Conservation (phyloP, 441 rosid genomes). For the Sinapis alba region DNA sequence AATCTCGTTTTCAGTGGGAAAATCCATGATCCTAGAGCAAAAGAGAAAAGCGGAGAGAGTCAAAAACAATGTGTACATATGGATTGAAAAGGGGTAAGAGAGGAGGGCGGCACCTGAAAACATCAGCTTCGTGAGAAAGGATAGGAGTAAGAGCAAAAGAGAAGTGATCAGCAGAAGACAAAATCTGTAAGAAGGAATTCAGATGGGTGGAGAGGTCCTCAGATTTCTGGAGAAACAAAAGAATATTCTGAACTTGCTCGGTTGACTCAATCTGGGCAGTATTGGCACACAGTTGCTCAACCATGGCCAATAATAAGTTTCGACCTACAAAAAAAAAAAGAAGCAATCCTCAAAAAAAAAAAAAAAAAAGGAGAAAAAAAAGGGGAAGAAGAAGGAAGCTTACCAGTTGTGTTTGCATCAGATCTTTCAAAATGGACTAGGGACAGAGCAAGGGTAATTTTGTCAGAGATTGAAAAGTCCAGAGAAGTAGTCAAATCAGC, state of each 20-base stretch:
- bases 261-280: slow-evolving; percentile 55
- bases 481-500: slow-evolving; percentile 55
- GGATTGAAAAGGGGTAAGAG: slow-evolving; percentile 15
- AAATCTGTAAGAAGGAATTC: slow-evolving; percentile 69
- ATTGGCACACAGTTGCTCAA: slow-evolving; percentile 64
- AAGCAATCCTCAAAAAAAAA: not conserved
- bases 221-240: slow-evolving; percentile 78
- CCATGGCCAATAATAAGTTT: slow-evolving; percentile 67
- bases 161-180: slow-evolving; percentile 61
- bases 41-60: slow-evolving; percentile 19
- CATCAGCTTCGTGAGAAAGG: slow-evolving; percentile 57
- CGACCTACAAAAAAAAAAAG: slow-evolving; percentile 54
- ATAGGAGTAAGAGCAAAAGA: slow-evolving; percentile 68
- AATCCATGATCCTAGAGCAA: slow-evolving; percentile 55
- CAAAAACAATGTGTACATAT: slow-evolving; percentile 7
- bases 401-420: slow-evolving; percentile 62
- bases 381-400: slow-evolving; percentile 19
- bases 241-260: slow-evolving; percentile 75
- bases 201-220: slow-evolving; percentile 74
- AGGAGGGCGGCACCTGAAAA: slow-evolving; percentile 57
- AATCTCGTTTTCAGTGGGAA: slow-evolving; percentile 63
- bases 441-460: slow-evolving; percentile 75
- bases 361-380: not conserved
- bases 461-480: slow-evolving; percentile 67
- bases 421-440: slow-evolving; percentile 61